Percentiles rank a stretch among this genome's conserved stretches.
phyloP scores from a whole-genome alignment of 2,329 filamentous ascomycete genomes.

The Zopfia rhizophila region DNA sequence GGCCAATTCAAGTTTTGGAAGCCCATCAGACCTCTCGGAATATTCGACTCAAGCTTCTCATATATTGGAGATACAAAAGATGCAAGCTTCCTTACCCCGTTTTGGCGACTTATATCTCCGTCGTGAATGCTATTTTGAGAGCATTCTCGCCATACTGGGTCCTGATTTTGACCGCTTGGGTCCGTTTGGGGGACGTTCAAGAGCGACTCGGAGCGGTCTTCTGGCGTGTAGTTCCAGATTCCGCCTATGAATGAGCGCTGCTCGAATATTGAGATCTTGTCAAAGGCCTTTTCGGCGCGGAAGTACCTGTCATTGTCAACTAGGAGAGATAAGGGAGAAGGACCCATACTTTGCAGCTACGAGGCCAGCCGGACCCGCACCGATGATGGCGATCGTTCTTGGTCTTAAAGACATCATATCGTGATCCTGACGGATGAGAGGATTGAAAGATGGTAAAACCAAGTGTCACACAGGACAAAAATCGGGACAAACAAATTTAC shows the following conservation, averaged over 20 bases:
- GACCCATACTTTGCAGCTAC: slow-evolving; percentile 73
- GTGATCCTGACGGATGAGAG: no score
- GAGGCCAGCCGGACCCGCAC: slow-evolving; percentile 83
- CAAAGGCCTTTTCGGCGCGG: slow-evolving; percentile 74
- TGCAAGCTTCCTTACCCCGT: slow-evolving; percentile 53
- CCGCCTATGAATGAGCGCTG: slow-evolving; percentile 81
- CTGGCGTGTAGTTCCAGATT: slow-evolving; percentile 81
- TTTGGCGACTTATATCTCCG: slow-evolving; percentile 1
- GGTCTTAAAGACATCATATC: slow-evolving; percentile 52
- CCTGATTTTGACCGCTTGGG: slow-evolving; percentile 68
- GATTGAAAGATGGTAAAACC: no score
- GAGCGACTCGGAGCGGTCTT: slow-evolving; percentile 58
- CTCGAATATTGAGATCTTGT: slow-evolving; percentile 81
- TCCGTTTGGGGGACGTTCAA: slow-evolving; percentile 73
- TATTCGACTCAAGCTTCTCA: slow-evolving; percentile 84
- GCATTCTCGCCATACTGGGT: slow-evolving; percentile 62
- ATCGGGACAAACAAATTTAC: no score
- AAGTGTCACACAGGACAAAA: no score
- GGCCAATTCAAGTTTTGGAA: slow-evolving; percentile 78
- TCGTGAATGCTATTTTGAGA: neutral
- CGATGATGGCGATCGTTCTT: slow-evolving; percentile 77
- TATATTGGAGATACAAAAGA: slow-evolving; percentile 87
- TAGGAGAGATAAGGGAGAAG: neutral
- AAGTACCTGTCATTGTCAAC: slow-evolving; percentile 66
- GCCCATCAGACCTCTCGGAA: slow-evolving; percentile 82